Base-by-base conservation (phyloP, 2,329 filamentous ascomycete genomes). In the Calcarisporium arbuscula region DNA sequence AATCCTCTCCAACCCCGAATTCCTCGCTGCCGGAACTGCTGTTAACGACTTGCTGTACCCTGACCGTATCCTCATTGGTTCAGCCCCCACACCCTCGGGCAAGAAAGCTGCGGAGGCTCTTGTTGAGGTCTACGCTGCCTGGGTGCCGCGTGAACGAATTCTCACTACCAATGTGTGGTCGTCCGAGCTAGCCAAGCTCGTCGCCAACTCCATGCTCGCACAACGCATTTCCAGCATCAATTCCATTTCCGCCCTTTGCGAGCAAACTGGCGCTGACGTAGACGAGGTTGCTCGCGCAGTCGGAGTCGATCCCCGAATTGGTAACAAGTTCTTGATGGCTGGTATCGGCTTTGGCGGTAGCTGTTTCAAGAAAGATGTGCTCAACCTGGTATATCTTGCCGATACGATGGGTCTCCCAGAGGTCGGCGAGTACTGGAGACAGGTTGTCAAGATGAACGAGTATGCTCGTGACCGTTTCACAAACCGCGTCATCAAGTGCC, bases 181-280 rank as follows among this genome's bases (percentile, higher is more conserved):
- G 1, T 85, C 83, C 0, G 85, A 90, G 58, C 69, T 90, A 16
- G 71, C 82, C 35, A 90, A 90, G 61, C 70, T 90, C 0, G 83
- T 82, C 1, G 81, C 84, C 38, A 90, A 90, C 57, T 81, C 82
- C 4, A 79, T 90, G 72, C 68, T 90, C 8, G 85, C 85, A 2
- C 85, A 90, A 61, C 73, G 84, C 32, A 84, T 90, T 50, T 83
- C 77, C 52, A 85, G 79, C 58, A 86, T 90, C 62, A 90, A 89
- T 60, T 80, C 82, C 10, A 74, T 90, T 39, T 83, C 80, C n/a
- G 82, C 83, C 5, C 77, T 90, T 19, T 90, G 85, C 54, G 85
- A 89, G 58, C 72, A 72, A 42, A 82, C 80, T 0, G 83, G 82
- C 12, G 85, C 84, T 10, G 77, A 87, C 48, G 72, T 89, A n/a